Percentiles rank a stretch among this genome's conserved stretches.
phyloP scores from a whole-genome alignment of 805 yeast genomes.

The Scheffersomyces amazonensis region DNA sequence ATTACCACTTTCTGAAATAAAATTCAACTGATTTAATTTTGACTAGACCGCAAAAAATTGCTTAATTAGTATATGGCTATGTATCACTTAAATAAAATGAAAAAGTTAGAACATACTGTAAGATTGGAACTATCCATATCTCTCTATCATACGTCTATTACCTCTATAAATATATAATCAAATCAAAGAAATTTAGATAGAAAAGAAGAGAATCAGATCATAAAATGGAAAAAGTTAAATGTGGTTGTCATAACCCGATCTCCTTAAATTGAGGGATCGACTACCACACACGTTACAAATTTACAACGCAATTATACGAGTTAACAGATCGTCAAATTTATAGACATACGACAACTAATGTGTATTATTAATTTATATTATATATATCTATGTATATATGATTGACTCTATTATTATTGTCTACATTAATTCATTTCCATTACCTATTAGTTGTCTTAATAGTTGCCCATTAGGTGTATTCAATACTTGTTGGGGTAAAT shows the following conservation, averaged over 20 bases:
- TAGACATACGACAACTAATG: too few relatives aligned
- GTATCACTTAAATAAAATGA: too few relatives aligned
- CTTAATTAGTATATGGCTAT: too few relatives aligned
- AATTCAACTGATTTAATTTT: background rate
- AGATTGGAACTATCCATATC: background rate
- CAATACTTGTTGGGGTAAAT: slow-evolving; percentile 52
- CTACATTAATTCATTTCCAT: background rate
- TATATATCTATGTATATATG: background rate
- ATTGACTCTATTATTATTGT: background rate
- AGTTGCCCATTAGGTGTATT: slow-evolving; percentile 33
- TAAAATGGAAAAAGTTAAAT: too few relatives aligned
- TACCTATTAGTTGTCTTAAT: slow-evolving; percentile 28
- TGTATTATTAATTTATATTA: too few relatives aligned
- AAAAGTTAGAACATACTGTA: background rate
- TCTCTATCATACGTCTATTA: background rate
- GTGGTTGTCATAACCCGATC: too few relatives aligned
- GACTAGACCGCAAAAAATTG: background rate
- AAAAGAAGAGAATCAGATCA: too few relatives aligned
- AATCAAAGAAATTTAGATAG: too few relatives aligned
- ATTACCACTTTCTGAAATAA: background rate
- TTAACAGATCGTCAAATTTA: too few relatives aligned
- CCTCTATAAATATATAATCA: background rate
- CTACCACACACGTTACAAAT: too few relatives aligned
- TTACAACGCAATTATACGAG: too few relatives aligned
- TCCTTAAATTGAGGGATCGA: too few relatives aligned